A percentile compares a stretch with the other conserved stretches of the same genome.
These are phyloP conservation scores for Fusarium sp. DNA, from an alignment of 2,329 filamentous ascomycete genomes.

Conservation along the genomic window DNA sequence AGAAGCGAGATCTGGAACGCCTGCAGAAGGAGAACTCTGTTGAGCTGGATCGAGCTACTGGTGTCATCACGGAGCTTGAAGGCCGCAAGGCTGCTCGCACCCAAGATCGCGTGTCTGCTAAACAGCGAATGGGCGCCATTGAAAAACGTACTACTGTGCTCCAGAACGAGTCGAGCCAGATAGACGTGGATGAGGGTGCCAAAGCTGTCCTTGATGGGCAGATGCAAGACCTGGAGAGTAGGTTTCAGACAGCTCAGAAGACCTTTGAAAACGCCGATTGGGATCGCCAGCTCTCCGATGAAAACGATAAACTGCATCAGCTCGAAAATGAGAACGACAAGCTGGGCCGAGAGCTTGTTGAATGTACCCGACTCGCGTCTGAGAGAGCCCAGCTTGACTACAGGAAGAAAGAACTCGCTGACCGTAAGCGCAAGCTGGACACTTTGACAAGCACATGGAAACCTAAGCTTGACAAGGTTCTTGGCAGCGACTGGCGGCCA, in stretches of 20 bases:
- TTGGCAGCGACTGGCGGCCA: conserved; percentile 77
- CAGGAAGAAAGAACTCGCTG: conserved; percentile 82
- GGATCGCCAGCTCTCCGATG: conserved; percentile 77
- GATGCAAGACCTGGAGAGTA: conserved; percentile 75
- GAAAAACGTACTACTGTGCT: conserved; percentile 76
- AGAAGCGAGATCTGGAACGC: conserved; percentile 81
- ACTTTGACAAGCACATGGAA: conserved; percentile 83
- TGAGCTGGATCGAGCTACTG: conserved; percentile 81
- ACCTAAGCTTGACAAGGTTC: conserved; percentile 73
- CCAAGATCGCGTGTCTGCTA: conserved; percentile 80
- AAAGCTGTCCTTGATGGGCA: conserved; percentile 82
- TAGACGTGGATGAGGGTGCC: conserved; percentile 87
- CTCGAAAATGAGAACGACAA: conserved; percentile 80
- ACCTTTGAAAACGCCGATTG: conserved; percentile 74
- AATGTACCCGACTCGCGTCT: conserved; percentile 83
- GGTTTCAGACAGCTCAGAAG: conserved; percentile 72
- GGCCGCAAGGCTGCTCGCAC: conserved; percentile 78
- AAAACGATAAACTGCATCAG: conserved; percentile 73
- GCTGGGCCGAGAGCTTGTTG: conserved; percentile 83
- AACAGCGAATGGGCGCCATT: conserved; percentile 78
- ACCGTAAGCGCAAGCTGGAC: conserved; percentile 79
- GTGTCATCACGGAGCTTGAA: conserved; percentile 78
- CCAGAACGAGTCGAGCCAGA: conserved; percentile 76
- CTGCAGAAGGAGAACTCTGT: conserved; percentile 78
- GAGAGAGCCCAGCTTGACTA: conserved; percentile 88